phyloP scores from a whole-genome alignment of 78 protist species.

The Dictyostelium brefeldianum region DNA sequence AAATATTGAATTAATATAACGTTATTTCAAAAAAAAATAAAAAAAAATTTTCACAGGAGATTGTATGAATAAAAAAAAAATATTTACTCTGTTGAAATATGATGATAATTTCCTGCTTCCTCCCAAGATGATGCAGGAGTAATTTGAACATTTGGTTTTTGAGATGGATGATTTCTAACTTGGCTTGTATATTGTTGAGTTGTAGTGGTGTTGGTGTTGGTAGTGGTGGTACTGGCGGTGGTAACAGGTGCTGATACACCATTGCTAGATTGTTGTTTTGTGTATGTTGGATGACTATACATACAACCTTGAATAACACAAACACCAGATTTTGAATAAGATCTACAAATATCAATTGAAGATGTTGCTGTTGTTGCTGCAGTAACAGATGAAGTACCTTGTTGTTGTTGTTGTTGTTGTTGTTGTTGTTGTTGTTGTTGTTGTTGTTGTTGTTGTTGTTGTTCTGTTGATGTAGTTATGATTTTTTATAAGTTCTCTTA shows the following conservation, averaged over 20 bases:
- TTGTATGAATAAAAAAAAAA: background rate
- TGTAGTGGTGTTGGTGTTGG: background rate
- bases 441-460: conserved; percentile 5
- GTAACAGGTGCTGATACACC: background rate
- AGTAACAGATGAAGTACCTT: background rate
- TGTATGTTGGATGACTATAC: conserved; percentile 16
- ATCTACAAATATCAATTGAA: background rate
- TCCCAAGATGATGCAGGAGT: conserved; percentile 74
- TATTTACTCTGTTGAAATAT: conserved; percentile 29
- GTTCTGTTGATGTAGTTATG: conserved; percentile 6
- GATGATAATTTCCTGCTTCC: conserved; percentile 68
- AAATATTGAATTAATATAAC: background rate
- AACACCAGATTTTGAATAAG: conserved; percentile 17
- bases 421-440: background rate
- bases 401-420: background rate
- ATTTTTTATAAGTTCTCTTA: too few species aligned
- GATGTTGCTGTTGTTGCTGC: background rate
- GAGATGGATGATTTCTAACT: background rate
- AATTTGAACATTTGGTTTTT: background rate
- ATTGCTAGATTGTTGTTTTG: background rate
- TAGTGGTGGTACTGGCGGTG: background rate
- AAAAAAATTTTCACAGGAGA: background rate
- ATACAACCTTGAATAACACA: conserved; percentile 18
- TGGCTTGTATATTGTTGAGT: background rate
- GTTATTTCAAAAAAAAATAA: background rate